Evolutionary conservation across 805 yeast genomes (phyloP).

Genomic region (Cyberlindnera meyerae): DNA sequence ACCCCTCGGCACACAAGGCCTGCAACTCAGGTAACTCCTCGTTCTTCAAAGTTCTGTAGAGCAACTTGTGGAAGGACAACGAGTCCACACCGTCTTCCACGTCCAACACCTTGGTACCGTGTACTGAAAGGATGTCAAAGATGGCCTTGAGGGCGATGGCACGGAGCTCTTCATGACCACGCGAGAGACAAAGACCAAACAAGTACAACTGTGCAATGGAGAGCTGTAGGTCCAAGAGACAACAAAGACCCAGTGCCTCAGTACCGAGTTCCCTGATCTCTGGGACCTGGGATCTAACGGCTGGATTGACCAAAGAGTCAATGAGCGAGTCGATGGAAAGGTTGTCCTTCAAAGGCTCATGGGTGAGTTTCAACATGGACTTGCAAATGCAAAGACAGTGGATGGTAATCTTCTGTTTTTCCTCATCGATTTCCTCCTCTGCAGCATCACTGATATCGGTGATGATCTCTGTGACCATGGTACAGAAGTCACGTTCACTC

Average conservation of each 20-base stretch:
- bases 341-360: constrained; percentile 60
- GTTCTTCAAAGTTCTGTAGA: constrained; percentile 59
- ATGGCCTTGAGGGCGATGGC: constrained; percentile 63
- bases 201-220: constrained; percentile 62
- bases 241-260: constrained; percentile 72
- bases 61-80: constrained; percentile 60
- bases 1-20: constrained; percentile 78
- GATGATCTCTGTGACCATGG: constrained; percentile 79
- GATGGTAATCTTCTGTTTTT: constrained; percentile 37
- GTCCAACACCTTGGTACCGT: constrained; percentile 67
- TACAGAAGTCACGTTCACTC: constrained; percentile 78
- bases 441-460: constrained; percentile 74
- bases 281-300: constrained; percentile 56
- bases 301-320: constrained; percentile 74
- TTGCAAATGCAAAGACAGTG: constrained; percentile 68
- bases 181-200: constrained; percentile 64
- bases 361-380: constrained; percentile 61
- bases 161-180: constrained; percentile 60
- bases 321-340: constrained; percentile 62
- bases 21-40: constrained; percentile 60
- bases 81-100: constrained; percentile 59
- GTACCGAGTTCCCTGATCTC: constrained; percentile 59
- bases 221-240: constrained; percentile 60
- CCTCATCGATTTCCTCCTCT: constrained; percentile 25
- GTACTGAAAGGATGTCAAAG: constrained; percentile 72